Conservation (phyloP, 208 protist genomes). For the Trypanosoma avium region DNA sequence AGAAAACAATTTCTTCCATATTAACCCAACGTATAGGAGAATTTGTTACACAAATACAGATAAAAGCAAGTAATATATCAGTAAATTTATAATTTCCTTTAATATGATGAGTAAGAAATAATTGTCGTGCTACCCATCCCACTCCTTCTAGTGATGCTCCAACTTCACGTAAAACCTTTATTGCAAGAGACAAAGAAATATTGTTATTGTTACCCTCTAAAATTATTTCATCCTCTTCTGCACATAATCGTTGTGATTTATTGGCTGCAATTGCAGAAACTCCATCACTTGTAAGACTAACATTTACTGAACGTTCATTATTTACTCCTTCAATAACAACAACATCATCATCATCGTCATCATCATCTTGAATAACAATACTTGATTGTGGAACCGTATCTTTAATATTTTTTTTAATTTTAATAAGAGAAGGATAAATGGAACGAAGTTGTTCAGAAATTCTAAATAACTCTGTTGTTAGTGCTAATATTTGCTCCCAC, state of each 20-base stretch:
- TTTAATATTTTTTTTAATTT: neutral
- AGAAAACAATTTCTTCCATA: constrained; percentile 16
- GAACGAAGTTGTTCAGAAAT: constrained; percentile 7
- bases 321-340: neutral
- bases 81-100: neutral
- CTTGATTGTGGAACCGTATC: neutral
- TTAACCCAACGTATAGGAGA: neutral
- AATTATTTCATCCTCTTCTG: neutral
- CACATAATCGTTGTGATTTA: neutral
- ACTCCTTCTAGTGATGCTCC: neutral
- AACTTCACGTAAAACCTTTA: constrained; percentile 5
- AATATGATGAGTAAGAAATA: neutral
- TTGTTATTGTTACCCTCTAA: too few species aligned
- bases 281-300: neutral
- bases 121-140: constrained; percentile 1
- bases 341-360: neutral
- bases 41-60: constrained; percentile 17
- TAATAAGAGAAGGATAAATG: neutral
- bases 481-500: constrained; percentile 17
- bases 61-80: constrained; percentile 13
- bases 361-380: neutral
- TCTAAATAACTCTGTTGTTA: constrained; percentile 4
- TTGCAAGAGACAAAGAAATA: too few species aligned
- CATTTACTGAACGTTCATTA: neutral
- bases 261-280: neutral